Conservation (phyloP, 2,329 filamentous ascomycete genomes). For the Beauveria pseudobassiana region DNA sequence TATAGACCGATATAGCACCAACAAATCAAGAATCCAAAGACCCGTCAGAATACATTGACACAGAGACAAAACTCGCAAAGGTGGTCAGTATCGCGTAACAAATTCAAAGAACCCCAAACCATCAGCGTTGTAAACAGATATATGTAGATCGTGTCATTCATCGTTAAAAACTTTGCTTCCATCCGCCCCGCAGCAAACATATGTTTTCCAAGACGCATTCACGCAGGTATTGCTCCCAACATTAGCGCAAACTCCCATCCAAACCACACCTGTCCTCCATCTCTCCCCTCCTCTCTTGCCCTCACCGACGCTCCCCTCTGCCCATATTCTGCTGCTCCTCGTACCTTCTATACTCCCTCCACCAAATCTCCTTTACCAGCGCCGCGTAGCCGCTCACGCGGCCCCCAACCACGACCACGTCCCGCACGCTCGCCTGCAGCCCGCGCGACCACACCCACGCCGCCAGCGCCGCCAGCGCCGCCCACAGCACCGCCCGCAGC, state of each 20-base stretch:
- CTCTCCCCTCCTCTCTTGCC: not conserved
- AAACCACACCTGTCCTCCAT: slow-evolving; percentile 5
- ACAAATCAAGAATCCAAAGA: slow-evolving; percentile 3
- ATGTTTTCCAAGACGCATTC: not conserved
- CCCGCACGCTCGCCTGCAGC: slow-evolving; percentile 53
- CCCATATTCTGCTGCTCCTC: slow-evolving; percentile 37
- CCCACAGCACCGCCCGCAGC: slow-evolving; percentile 58
- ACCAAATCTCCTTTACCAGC: slow-evolving; percentile 47
- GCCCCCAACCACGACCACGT: slow-evolving; percentile 39
- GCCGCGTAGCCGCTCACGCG: slow-evolving; percentile 39
- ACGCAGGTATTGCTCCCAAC: not conserved
- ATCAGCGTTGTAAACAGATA: not conserved
- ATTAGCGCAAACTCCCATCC: not conserved
- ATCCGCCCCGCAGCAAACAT: not conserved
- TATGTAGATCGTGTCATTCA: not conserved
- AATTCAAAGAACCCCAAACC: not conserved
- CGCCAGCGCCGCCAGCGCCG: slow-evolving; percentile 43
- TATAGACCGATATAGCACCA: not conserved
- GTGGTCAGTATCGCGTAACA: not conserved
- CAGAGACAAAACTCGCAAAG: not conserved
- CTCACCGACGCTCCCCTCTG: slow-evolving; percentile 2
- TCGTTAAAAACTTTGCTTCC: not conserved
- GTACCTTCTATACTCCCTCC: slow-evolving; percentile 49
- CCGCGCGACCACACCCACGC: slow-evolving; percentile 59
- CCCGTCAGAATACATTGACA: not conserved